Base-by-base conservation (phyloP, 306 rosid genomes). In the Cicer pinnatifidum region DNA sequence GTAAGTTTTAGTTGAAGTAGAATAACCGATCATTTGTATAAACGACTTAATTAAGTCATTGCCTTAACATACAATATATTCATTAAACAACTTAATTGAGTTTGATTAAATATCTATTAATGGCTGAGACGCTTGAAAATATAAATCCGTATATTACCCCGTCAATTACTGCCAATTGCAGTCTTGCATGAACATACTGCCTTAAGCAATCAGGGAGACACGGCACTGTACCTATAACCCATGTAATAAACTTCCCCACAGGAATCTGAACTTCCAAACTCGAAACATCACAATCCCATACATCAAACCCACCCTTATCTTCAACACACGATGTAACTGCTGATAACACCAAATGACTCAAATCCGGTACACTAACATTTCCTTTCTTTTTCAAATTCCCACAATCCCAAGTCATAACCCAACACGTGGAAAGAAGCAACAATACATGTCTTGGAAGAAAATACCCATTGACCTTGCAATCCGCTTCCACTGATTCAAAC, bases 181-280 rank as follows among this genome's bases (percentile, higher is more conserved):
- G 64, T 83, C 86, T 88, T 23, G 92, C 80, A 81, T 85, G 81
- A 60, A 83, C 84, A 84, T 84, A 91, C 60, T 75, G 88, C 20
- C 79, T 62, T 20, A 91, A 82, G 77, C 94, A 86, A 79, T 89
- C 91, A 0, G 96, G 82, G 56, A 91, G 91, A 84, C 84, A 72
- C 1, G 96, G 91, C 67, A 88, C 83, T 5, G 92, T 85, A 53
- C 79, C 82, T 85, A 87, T 64, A 56, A 84, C 88, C 98, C 98
- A 93, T 11, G 89, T 72, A 40, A 80, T 64, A 84, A 93, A 88
- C 84, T 86, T 89, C 65, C 90, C 96, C 1, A 79, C 83, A 40
- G 94, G 91, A 73, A 93, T 77, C 63, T 87, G 76, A 79, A 81
- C 84, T 68, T 87, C 91, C 86, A 86, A 80, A 45, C 84, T 83